Conservation (phyloP, 164 flowering plant species). For the Tetrastigma voinierianum region DNA sequence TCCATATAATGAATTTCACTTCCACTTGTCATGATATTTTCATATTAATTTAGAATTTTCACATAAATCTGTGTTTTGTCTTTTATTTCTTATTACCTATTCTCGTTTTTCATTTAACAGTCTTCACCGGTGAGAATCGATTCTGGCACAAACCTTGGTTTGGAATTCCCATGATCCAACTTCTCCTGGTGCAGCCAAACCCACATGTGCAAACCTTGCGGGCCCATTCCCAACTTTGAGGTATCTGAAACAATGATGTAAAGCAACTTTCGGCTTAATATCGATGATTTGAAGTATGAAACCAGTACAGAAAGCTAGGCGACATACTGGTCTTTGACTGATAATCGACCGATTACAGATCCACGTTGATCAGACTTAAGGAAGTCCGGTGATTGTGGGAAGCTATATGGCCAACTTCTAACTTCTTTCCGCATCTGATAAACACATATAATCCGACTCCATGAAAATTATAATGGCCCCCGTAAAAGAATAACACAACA, state of each 20-base stretch:
- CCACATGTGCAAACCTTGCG: conserved; percentile 46
- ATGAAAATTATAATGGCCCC: too few relatives aligned
- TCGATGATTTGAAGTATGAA: too few relatives aligned
- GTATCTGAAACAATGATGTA: neutral
- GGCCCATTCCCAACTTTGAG: too few relatives aligned
- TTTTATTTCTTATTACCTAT: too few relatives aligned
- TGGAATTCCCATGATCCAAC: conserved; percentile 50
- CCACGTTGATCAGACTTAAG: conserved; percentile 41
- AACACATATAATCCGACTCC: neutral
- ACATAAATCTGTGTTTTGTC: too few relatives aligned
- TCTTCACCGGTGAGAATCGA: too few relatives aligned
- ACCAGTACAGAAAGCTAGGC: too few relatives aligned
- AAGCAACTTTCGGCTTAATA: neutral
- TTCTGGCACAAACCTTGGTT: too few relatives aligned
- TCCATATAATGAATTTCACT: too few relatives aligned
- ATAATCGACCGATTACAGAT: conserved; percentile 37
- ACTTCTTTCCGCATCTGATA: conserved; percentile 44
- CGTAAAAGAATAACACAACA: neutral
- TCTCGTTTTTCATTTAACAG: too few relatives aligned
- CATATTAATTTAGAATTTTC: too few relatives aligned
- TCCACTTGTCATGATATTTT: too few relatives aligned
- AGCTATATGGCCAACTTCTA: conserved; percentile 49
- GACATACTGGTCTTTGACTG: conserved; percentile 41
- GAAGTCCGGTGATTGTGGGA: conserved; percentile 42
- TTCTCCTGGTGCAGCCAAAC: conserved; percentile 52